Conservation (phyloP, 2,329 filamentous ascomycete species). For the Paraconiothyrium brasiliense region DNA sequence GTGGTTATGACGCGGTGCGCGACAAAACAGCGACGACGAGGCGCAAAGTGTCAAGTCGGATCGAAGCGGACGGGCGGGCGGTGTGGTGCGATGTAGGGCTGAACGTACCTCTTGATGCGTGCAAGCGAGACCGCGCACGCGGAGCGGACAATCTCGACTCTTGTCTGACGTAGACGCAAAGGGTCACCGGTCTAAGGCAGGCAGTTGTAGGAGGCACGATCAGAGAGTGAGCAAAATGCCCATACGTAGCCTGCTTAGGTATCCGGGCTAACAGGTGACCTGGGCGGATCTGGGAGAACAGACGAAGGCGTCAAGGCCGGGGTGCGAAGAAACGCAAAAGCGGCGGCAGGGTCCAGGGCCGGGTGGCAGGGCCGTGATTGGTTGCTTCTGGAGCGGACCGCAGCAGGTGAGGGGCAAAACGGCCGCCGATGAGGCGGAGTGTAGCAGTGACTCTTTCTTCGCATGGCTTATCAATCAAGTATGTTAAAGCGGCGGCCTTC, state of each 20-base stretch:
- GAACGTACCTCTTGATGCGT: conserved; percentile 24
- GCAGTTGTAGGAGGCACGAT: conserved; percentile 27
- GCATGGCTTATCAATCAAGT: conserved; percentile 25
- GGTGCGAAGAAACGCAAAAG: conserved; percentile 24
- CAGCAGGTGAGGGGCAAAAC: conserved; percentile 11
- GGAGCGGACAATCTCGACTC: conserved; percentile 18
- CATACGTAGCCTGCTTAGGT: conserved; percentile 24
- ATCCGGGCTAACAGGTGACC: conserved; percentile 27
- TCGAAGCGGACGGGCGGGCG: conserved; percentile 29
- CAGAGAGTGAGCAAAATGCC: conserved; percentile 23
- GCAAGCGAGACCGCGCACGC: conserved; percentile 22
- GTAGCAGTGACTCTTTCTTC: conserved; percentile 16
- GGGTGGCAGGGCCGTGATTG: conserved; percentile 16
- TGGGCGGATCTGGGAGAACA: conserved; percentile 21
- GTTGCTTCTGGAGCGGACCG: conserved; percentile 11
- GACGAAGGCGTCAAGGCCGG: conserved; percentile 22
- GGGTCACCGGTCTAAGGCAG: conserved; percentile 17
- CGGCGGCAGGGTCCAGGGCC: conserved; percentile 18
- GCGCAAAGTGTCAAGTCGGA: conserved; percentile 20
- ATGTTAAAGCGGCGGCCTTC: conserved; percentile 18
- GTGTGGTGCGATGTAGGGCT: conserved; percentile 21
- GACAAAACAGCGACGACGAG: conserved; percentile 3
- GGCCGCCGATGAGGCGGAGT: conserved; percentile 1
- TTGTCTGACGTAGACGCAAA: conserved; percentile 14
- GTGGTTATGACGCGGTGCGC: conserved; percentile 5